Evolutionary conservation across 2,329 filamentous ascomycete species (phyloP), one percentile per base, ranked within the genome.

Genomic region (Cordyceps cateniannulata): DNA sequence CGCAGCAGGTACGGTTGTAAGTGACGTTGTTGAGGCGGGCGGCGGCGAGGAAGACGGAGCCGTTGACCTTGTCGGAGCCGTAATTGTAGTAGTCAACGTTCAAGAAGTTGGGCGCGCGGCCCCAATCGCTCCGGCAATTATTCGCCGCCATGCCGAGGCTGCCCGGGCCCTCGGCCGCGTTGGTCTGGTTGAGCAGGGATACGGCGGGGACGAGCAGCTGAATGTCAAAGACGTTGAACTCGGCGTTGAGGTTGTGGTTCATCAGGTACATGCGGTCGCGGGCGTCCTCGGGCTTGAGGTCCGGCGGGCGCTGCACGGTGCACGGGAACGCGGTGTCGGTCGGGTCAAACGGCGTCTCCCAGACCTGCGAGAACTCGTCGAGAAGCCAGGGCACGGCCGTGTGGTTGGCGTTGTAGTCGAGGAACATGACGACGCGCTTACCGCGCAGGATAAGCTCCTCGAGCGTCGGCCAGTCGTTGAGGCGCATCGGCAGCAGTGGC

Each of bases 221-320:
- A 18, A 82, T 70, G 32, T 84, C 85, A 2, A 86, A 83, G 40
- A 96, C 74, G 58, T 82, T 82, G 63, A 96, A 83, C 65, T 92
- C 81, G 62, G 88, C 81, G 72, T 96, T 96, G 62, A 96, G 81
- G 71, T 97, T 97, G 77, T 97, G 93, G 74, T 97, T 97, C 68
- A 89, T 83, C 69, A 96, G 81, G 71, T 93, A 96, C 74, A 96
- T 80, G 48, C 86, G 81, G 32, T 86, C 78, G 62, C 78, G 76
- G 1, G 85, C 82, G 0, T 83, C 81, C 2, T 80, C 74, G 0
- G 71, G 69, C 2, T 76, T 68, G 61, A 96, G 76, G 48, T 83
- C 77, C 0, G 90, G 90, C 0, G 93, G 92, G 0, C 93, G 86
- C 70, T 96, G 85, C 42, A 87, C 80, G 0, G 78, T 86, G 76